Evolutionary conservation across 306 rosid genomes (phyloP).

Genomic region (Erythrophleum fordii): DNA sequence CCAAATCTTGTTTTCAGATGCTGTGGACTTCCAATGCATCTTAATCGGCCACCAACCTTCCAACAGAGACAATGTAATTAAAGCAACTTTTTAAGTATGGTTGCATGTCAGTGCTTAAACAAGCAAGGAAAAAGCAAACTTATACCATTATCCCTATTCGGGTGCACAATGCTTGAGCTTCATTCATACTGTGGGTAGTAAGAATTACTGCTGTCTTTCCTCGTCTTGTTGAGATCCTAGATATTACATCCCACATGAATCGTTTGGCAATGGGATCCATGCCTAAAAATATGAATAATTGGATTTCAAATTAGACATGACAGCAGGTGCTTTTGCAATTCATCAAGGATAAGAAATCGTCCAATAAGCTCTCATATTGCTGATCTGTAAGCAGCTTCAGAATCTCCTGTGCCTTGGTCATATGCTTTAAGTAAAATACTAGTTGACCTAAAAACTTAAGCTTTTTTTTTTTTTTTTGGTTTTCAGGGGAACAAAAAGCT

Average conservation of each 20-base stretch:
- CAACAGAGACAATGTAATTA: slow-evolving; percentile 38
- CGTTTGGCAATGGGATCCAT: slow-evolving; percentile 99
- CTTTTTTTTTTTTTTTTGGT: no score
- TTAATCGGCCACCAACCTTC: slow-evolving; percentile 88
- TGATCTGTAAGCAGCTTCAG: slow-evolving; percentile 19
- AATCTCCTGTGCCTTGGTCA: slow-evolving; percentile 2
- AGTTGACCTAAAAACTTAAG: slow-evolving; percentile 3
- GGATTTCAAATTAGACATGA: background rate
- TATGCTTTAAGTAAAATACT: slow-evolving; percentile 12
- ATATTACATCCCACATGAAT: slow-evolving; percentile 98
- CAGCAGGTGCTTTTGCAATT: slow-evolving; percentile 21
- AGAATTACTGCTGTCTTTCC: slow-evolving; percentile 97
- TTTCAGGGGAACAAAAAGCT: no score
- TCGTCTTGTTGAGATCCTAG: slow-evolving; percentile 85
- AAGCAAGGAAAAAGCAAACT: slow-evolving; percentile 31
- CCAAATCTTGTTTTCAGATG: slow-evolving; percentile 92
- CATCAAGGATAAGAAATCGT: slow-evolving; percentile 34
- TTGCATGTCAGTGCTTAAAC: slow-evolving; percentile 32
- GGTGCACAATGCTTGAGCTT: slow-evolving; percentile 97
- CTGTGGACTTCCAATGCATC: slow-evolving; percentile 96
- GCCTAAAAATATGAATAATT: slow-evolving; percentile 54
- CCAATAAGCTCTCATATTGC: slow-evolving; percentile 29
- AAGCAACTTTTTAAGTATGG: slow-evolving; percentile 21
- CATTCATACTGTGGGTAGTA: slow-evolving; percentile 97
- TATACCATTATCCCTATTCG: slow-evolving; percentile 93